A percentile compares a stretch with the other conserved stretches of the same genome.
These are phyloP conservation scores for Myxozyma lipomycoides DNA, from an alignment of 805 yeast genomes.

Conservation along the genomic window DNA sequence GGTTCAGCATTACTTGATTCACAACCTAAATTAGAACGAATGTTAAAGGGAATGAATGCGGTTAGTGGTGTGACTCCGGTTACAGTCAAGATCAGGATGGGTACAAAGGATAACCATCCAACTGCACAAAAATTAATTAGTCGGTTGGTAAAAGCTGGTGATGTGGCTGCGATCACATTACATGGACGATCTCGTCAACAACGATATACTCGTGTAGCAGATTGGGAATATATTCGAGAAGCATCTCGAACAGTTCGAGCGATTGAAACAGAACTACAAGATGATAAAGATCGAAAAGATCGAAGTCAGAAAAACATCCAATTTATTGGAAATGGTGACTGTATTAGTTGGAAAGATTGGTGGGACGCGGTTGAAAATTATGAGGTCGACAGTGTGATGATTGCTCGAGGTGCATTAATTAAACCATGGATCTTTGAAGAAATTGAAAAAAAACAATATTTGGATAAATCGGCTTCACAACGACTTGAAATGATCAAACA, in stretches of 20 bases:
- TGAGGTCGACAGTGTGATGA: slow-evolving; percentile 90
- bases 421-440: slow-evolving; percentile 99
- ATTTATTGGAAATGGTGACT: slow-evolving; percentile 93
- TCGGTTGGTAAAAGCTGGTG: slow-evolving; percentile 70
- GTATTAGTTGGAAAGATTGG: slow-evolving; percentile 86
- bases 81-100: slow-evolving; percentile 89
- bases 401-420: slow-evolving; percentile 95
- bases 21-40: slow-evolving; percentile 73
- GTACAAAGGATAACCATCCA: slow-evolving; percentile 78
- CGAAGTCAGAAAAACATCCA: slow-evolving; percentile 43
- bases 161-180: slow-evolving; percentile 83
- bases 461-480: slow-evolving; percentile 88
- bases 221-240: slow-evolving; percentile 83
- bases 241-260: slow-evolving; percentile 63
- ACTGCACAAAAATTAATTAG: slow-evolving; percentile 76
- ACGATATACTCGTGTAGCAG: slow-evolving; percentile 84
- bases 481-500: slow-evolving; percentile 69
- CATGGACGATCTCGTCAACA: slow-evolving; percentile 98
- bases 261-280: slow-evolving; percentile 32
- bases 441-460: slow-evolving; percentile 77
- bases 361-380: slow-evolving; percentile 59
- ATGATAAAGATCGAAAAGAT: slow-evolving; percentile 49
- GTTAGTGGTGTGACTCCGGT: slow-evolving; percentile 87
- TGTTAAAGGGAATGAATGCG: slow-evolving; percentile 83
- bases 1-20: slow-evolving; percentile 92